Percentiles rank a stretch among this genome's conserved stretches.
phyloP scores from a whole-genome alignment of 805 yeast species.

The Candida endomychidarum region DNA sequence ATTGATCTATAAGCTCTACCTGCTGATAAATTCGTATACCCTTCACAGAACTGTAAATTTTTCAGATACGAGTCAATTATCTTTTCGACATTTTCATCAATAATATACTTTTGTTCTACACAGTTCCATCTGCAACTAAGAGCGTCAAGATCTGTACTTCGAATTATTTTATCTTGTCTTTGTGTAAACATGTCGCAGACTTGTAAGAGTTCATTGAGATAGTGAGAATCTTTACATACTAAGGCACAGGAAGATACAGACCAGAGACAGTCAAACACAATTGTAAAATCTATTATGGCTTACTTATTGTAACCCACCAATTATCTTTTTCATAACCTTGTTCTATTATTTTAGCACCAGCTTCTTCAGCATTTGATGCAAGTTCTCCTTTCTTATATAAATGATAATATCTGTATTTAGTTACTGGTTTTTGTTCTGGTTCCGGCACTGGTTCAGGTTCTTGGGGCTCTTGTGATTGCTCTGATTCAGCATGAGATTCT shows the following conservation, averaged over 20 bases:
- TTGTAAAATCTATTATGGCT: conserved; percentile 7
- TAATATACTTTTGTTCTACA: conserved; percentile 46
- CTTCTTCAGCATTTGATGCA: conserved; percentile 61
- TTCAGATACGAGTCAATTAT: conserved; percentile 36
- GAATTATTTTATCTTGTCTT: conserved; percentile 44
- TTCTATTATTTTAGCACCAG: conserved; percentile 62
- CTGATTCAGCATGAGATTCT: conserved; percentile 13
- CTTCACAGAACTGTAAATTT: conserved; percentile 39
- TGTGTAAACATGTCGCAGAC: conserved; percentile 29
- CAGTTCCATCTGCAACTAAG: conserved; percentile 62
- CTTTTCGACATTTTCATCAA: conserved; percentile 36
- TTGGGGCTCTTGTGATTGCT: conserved; percentile 1
- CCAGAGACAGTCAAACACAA: no score
- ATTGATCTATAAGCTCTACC: conserved; percentile 38
- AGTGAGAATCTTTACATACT: no score
- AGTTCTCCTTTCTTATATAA: conserved; percentile 83
- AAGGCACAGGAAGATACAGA: no score
- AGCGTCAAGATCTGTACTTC: conserved; percentile 70
- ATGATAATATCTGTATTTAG: conserved; percentile 86
- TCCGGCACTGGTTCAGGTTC: no score
- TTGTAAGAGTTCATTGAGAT: conserved; percentile 22
- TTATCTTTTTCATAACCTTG: conserved; percentile 91
- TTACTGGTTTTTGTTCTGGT: conserved; percentile 34
- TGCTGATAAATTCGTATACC: conserved; percentile 40
- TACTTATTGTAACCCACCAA: conserved; percentile 66